Conservation (phyloP, 352 stramenopile genomes). For the Phytophthora nicotianae region DNA sequence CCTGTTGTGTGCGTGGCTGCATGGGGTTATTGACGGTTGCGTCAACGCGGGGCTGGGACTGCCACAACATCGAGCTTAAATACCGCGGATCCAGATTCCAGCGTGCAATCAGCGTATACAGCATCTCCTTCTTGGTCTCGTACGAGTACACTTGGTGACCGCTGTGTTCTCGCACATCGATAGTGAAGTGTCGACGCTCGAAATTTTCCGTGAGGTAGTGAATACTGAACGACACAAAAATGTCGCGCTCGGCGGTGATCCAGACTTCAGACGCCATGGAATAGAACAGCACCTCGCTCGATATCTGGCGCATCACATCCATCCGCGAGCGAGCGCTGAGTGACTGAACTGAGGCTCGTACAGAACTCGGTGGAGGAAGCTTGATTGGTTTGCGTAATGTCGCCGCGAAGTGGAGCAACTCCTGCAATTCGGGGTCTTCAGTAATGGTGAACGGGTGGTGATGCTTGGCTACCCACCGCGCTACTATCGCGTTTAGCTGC, state of each 20-base stretch:
- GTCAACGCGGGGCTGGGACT: constrained; percentile 45
- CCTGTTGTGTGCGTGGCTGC: constrained; percentile 39
- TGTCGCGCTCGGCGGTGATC: constrained; percentile 47
- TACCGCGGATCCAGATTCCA: constrained; percentile 57
- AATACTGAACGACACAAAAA: constrained; percentile 56
- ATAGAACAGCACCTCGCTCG: constrained; percentile 54
- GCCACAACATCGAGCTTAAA: constrained; percentile 53
- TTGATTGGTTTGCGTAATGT: constrained; percentile 40
- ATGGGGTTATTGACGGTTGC: constrained; percentile 8
- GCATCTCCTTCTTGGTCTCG: constrained; percentile 47
- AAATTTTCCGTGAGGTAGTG: constrained; percentile 53
- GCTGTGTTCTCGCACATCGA: constrained; percentile 53
- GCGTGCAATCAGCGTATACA: constrained; percentile 44
- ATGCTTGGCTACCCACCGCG: constrained; percentile 55
- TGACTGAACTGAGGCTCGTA: constrained; percentile 50
- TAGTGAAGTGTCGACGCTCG: constrained; percentile 48
- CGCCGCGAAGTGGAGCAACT: constrained; percentile 48
- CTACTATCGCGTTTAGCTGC: constrained; percentile 48
- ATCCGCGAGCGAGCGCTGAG: constrained; percentile 48
- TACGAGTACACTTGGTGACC: constrained; percentile 42
- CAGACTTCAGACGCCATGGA: constrained; percentile 54
- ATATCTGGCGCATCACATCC: constrained; percentile 48
- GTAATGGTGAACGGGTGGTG: constrained; percentile 53
- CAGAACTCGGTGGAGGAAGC: constrained; percentile 42
- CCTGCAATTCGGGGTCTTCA: constrained; percentile 50